Evolutionary conservation across 2,329 filamentous ascomycete genomes (phyloP).

Genomic region (Ilyonectria robusta): DNA sequence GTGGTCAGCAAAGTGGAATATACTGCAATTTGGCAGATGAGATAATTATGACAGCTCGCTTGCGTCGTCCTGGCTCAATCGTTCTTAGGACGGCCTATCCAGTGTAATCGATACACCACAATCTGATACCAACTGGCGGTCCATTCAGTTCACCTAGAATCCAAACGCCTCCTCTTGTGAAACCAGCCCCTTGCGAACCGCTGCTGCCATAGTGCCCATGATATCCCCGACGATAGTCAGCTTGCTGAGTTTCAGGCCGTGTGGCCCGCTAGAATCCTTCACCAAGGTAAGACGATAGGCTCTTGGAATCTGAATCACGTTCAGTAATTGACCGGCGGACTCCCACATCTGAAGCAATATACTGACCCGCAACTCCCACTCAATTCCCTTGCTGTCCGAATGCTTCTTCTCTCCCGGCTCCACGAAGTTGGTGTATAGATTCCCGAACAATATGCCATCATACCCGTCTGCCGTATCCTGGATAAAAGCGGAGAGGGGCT

Average conservation of each 20-base stretch:
- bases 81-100: background rate
- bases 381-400: constrained; percentile 6
- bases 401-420: constrained; percentile 8
- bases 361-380: constrained; percentile 14
- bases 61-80: background rate
- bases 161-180: background rate
- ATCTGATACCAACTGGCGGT: background rate
- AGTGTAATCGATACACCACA: constrained; percentile 4
- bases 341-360: constrained; percentile 1
- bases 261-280: constrained; percentile 8
- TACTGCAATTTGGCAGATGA: background rate
- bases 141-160: background rate
- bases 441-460: constrained; percentile 4
- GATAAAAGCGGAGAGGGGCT: constrained; percentile 6
- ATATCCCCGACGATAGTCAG: constrained; percentile 6
- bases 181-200: constrained; percentile 7
- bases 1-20: background rate
- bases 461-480: constrained; percentile 6
- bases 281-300: constrained; percentile 4
- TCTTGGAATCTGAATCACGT: constrained; percentile 8
- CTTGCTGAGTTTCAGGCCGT: constrained; percentile 9
- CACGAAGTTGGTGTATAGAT: constrained; percentile 11
- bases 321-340: constrained; percentile 3
- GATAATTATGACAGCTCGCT: background rate
- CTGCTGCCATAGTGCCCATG: constrained; percentile 1